Percentiles rank a stretch among this genome's conserved stretches.
phyloP scores from a whole-genome alignment of 1,284 basidiomycete species.

The Cryptococcus wingfieldii region DNA sequence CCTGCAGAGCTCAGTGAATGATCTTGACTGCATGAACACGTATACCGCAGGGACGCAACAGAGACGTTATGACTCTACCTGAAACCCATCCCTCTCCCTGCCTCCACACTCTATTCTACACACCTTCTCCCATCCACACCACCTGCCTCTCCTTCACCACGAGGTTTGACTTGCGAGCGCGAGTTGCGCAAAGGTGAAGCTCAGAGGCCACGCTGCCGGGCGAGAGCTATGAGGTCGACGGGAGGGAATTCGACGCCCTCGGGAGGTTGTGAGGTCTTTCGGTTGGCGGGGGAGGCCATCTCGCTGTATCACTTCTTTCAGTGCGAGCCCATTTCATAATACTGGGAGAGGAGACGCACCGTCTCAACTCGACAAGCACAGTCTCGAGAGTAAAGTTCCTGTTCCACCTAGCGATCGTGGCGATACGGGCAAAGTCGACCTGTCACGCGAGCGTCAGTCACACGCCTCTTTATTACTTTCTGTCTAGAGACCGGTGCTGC shows the following conservation, averaged over 20 bases:
- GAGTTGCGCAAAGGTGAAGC: background rate
- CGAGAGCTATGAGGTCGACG: slow-evolving; percentile 38
- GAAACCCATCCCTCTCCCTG: background rate
- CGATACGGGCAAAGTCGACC: slow-evolving; percentile 68
- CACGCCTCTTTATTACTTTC: background rate
- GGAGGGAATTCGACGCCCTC: slow-evolving; percentile 64
- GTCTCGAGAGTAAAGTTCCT: slow-evolving; percentile 75
- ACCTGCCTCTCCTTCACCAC: background rate
- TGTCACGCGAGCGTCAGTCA: slow-evolving; percentile 22
- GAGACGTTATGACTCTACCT: background rate
- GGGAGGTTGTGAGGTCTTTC: slow-evolving; percentile 90
- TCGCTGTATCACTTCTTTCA: slow-evolving; percentile 57
- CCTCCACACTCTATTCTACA: background rate
- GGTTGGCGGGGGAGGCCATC: slow-evolving; percentile 86
- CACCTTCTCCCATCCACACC: too few species aligned
- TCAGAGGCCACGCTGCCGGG: slow-evolving; percentile 36
- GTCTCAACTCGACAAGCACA: slow-evolving; percentile 82
- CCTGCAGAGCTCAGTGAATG: too few species aligned
- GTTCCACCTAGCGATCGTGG: slow-evolving; percentile 69
- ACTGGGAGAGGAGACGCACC: slow-evolving; percentile 54
- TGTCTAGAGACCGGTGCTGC: too few species aligned
- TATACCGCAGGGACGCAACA: background rate
- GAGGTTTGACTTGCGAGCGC: background rate
- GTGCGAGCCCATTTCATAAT: slow-evolving; percentile 1
- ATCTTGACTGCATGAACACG: background rate